Base-by-base conservation (phyloP, 164 flowering plant genomes). In the Umbellularia californica region DNA sequence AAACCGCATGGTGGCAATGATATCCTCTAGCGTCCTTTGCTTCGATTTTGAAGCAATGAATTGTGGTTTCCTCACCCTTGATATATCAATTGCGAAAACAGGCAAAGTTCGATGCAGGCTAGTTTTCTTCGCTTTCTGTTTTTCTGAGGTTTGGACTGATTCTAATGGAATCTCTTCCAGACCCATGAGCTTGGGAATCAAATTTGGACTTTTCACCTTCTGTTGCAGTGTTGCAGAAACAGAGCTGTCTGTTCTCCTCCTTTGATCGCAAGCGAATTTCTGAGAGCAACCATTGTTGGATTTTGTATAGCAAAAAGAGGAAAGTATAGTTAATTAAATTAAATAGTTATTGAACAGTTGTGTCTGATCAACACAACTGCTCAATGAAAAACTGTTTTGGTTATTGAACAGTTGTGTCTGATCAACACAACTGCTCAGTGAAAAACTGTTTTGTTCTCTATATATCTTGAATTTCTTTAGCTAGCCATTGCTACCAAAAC, bases 151-250 rank as follows among this genome's bases (percentile, higher is more conserved):
- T 55, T 55, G 70, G 47, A 68, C 27, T 69, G 81, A 77, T 78
- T 79, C 81, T 65, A 83, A 72, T 7, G 89, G 85, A 35, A 83
- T 12, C 47, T 87, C 92, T 77, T 90, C 96, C 13, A 93, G 79
- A 73, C 96, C 98, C 96, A 93, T 90, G 10, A 93, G 91, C 85
- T 87, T 91, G n/a, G 98, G 95, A 25, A 93, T 87, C 83, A 93
- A 75, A 79, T 81, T 89, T 14, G 89, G 82, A 1, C 76, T 76
- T 76, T 82, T 88, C 24, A 74, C 60, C 5, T 14, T 86, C 30
- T 76, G 71, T 35, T 77, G 71, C 65, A 80, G 52, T 50, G 63
- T 70, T 50, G 84, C 75, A 65, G 88, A 74, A 51, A 75, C 12
- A 58, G 85, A 79, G 63, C 82, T 79, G 12, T 77, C 84, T 41